Evolutionary conservation across 169 alveolate genomes (phyloP), one percentile per base, ranked within the genome.

Genomic region (Blepharisma undulans): DNA sequence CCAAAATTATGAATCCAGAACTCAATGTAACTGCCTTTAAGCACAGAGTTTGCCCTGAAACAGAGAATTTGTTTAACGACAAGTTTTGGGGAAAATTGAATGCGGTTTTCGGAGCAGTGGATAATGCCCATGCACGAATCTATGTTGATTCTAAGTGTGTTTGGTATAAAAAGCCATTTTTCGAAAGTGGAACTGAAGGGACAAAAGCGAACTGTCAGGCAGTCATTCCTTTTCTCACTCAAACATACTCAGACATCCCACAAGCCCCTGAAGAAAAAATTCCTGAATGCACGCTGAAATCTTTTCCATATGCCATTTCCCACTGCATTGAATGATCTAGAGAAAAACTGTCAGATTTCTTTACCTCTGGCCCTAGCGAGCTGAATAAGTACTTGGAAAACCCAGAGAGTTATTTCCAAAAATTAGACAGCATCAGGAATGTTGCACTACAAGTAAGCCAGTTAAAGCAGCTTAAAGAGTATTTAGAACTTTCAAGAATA

Each of bases 271-370:
- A 98, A 93, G 99, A 97, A 90, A 96, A 98, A 19, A 98, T 98
- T 87, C 99, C 99, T 2, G 94, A 98, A 91, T 98, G 99, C 94
- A 97, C 99, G 0, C 14, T 82, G 86, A 96, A 97, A 92, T 99
- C 98, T 93, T 99, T 99, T 98, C 99, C 99, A 12, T 98, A 99
- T 92, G 98, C 98, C 91, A 99, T 99, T 84, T 99, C 99, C 76
- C 99, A 99, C 95, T 98, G 99, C 32, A 98, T 99, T 74, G 99
- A 99, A 93, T 99, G 99, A 99, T 99, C 99, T 0, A 96, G 99
- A 91, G 99, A 98, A 84, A 97, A 97, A 59, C 99, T 99, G 93
- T 99, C 98, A 91, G 99, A 99, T 87, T 82, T 97, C 81, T 99
- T 99, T 93, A 98, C 98, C 59, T 99, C 98, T 78, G 98, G 98